Evolutionary conservation across 192 early-diverging fungal species (phyloP).

Genomic region (Helicostylum pulchrum): DNA sequence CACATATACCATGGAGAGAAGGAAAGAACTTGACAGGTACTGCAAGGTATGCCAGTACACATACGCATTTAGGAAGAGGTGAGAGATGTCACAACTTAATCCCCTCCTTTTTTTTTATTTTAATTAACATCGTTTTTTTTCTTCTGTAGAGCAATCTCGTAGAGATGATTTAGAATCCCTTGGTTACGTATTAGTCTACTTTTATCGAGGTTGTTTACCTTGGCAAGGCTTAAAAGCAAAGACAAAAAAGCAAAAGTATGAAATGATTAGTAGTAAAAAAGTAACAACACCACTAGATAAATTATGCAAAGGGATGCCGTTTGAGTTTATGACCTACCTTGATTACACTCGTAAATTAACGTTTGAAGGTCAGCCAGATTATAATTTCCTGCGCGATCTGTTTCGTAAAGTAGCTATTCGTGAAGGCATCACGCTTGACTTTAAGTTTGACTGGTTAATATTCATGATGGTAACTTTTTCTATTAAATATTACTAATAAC

Average conservation of each 20-base stretch:
- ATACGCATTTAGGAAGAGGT: constrained; percentile 78
- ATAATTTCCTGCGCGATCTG: constrained; percentile 81
- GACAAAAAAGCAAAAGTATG: constrained; percentile 93
- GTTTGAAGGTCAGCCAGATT: constrained; percentile 93
- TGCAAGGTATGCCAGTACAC: constrained; percentile 86
- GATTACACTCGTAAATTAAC: constrained; percentile 82
- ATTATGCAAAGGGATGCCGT: constrained; percentile 79
- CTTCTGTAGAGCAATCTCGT: constrained; percentile 71
- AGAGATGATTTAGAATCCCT: constrained; percentile 90
- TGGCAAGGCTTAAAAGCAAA: constrained; percentile 92
- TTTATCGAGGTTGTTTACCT: constrained; percentile 83
- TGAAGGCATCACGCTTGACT: constrained; percentile 80
- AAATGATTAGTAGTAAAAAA: constrained; percentile 93
- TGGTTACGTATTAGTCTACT: constrained; percentile 92
- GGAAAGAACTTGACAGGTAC: constrained; percentile 92
- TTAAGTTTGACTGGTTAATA: constrained; percentile 78
- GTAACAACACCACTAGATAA: constrained; percentile 81
- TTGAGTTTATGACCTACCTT: constrained; percentile 84
- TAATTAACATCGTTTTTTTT: not conserved
- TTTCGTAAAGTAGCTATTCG: constrained; percentile 83
- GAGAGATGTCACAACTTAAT: constrained; percentile 13
- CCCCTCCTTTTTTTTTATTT: too few species aligned
- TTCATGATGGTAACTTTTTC: not conserved
- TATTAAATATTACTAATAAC: too few species aligned
- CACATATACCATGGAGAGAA: constrained; percentile 88